These are phyloP conservation scores for Mycena capillaripes DNA, from an alignment of 768 basidiomycete species.

Conservation along the genomic window DNA sequence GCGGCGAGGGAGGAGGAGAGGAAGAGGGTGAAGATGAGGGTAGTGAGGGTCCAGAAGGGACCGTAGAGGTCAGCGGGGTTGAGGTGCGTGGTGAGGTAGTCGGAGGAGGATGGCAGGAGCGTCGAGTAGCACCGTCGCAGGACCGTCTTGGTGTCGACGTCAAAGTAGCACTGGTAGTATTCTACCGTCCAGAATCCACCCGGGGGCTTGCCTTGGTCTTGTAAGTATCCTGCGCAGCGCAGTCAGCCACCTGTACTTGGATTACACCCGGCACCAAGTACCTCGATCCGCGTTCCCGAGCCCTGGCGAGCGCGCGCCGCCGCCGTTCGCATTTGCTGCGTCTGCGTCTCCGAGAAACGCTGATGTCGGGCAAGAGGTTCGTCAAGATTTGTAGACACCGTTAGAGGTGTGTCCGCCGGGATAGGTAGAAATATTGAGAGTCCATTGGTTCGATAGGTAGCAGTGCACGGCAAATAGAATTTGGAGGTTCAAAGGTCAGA, in stretches of 20 bases:
- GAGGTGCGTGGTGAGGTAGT: constrained; percentile 72
- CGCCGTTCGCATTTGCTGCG: constrained; percentile 43
- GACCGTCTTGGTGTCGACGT: constrained; percentile 89
- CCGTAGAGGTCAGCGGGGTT: constrained; percentile 86
- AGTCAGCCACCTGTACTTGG: background rate
- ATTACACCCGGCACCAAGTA: constrained; percentile 37
- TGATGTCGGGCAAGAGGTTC: no score
- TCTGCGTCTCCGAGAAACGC: constrained; percentile 69
- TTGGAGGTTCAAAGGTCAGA: no score
- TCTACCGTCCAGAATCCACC: constrained; percentile 86
- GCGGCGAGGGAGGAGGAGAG: constrained; percentile 93
- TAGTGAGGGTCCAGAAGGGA: constrained; percentile 98
- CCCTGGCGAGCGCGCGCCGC: constrained; percentile 38
- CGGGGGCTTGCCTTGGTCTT: constrained; percentile 61
- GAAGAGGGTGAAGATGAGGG: constrained; percentile 93
- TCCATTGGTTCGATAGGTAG: no score
- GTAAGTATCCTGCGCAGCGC: constrained; percentile 68
- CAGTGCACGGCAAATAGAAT: no score
- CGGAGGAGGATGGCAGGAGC: constrained; percentile 74
- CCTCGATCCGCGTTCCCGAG: constrained; percentile 63
- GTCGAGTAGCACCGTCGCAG: constrained; percentile 83
- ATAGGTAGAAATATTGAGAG: no score
- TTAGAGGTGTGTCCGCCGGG: no score
- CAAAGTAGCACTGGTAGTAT: constrained; percentile 91
- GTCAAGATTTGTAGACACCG: no score